A percentile compares a stretch with the other conserved stretches of the same genome.
These are phyloP conservation scores for Citropsis articulata DNA, from an alignment of 345 rosid genomes.

Conservation along the genomic window DNA sequence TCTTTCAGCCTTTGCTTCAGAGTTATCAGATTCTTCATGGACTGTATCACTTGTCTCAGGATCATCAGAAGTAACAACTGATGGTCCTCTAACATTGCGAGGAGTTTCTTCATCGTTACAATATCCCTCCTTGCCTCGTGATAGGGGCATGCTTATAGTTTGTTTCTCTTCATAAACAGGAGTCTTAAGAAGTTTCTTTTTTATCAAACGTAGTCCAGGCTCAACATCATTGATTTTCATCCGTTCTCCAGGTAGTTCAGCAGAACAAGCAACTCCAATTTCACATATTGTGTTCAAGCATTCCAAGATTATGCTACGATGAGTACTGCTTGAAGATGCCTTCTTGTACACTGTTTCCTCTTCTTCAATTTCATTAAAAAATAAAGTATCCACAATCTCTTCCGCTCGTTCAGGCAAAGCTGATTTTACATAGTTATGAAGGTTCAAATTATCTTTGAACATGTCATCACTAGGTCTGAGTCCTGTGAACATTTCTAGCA, in stretches of 20 bases:
- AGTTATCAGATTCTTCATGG: conserved; percentile 34
- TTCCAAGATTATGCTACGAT: no score
- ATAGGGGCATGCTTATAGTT: no score
- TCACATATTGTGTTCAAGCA: no score
- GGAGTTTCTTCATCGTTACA: conserved; percentile 19
- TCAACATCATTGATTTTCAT: not conserved
- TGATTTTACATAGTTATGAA: not conserved
- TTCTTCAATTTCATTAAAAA: not conserved
- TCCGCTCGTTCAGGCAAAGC: not conserved
- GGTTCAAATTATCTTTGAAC: not conserved
- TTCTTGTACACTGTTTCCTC: no score
- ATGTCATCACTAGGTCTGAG: not conserved
- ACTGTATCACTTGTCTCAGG: conserved; percentile 36
- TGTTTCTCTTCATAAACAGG: no score
- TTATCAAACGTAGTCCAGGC: no score
- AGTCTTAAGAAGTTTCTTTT: no score
- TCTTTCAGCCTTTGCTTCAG: conserved; percentile 50
- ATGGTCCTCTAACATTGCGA: conserved; percentile 35
- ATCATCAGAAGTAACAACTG: conserved; percentile 57
- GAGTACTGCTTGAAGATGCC: no score
- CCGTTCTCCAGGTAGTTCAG: not conserved
- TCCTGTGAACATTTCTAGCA: conserved; percentile 14
- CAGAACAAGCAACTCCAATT: conserved; percentile 21
- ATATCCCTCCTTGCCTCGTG: conserved; percentile 29
- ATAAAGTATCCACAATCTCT: no score